Evolutionary conservation across 2,329 filamentous ascomycete species (phyloP), one percentile per base, ranked within the genome.

Genomic region (Xylariales sp.): DNA sequence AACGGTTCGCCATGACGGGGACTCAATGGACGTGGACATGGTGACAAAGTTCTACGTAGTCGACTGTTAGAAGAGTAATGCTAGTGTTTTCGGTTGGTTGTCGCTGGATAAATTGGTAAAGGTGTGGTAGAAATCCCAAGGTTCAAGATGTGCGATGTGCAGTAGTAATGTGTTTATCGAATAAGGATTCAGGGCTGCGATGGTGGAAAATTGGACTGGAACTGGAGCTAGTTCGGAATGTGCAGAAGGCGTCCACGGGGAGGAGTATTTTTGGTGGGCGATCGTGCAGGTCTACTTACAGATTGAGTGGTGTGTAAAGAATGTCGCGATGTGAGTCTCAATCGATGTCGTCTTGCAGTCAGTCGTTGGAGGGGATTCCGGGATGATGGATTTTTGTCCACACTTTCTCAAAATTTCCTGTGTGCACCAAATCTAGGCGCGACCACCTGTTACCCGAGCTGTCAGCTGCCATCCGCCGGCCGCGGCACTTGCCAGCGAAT

Each of bases 1-100:
- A 83, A 99, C 94, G 85, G 94, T 89, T 88, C 94, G 94, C 94
- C 94, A 97, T 84, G 90, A 88, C 81, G 92, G 91, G 83, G 90
- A 86, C 86, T 91, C 90, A 85, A 94, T 90, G 81, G 90, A 86
- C 85, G 91, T 90, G 87, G 69, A 71, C 69, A 71, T 71, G 14
- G 50, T 70, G 69, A 62, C 59, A 36, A 18, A 23, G 62, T 59
- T 59, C 67, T 68, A 41, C 30, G 18, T n/a, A 59, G 7, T 23
- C 18, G 7, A 34, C 8, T n/a, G 66, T 75, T 62, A 73, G 74
- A 75, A 65, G 5, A 34, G 49, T 12, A 28, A 32, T 18, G 16
- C 18, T 30, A 39, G 6, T 39, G 6, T 39, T 3, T 41, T 14
- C 39, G 43, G 5, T 1, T 46, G 16, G 39, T 39, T n/a, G 16